Conservation (phyloP, 2,329 filamentous ascomycete genomes). For the Nothophoma quercina region DNA sequence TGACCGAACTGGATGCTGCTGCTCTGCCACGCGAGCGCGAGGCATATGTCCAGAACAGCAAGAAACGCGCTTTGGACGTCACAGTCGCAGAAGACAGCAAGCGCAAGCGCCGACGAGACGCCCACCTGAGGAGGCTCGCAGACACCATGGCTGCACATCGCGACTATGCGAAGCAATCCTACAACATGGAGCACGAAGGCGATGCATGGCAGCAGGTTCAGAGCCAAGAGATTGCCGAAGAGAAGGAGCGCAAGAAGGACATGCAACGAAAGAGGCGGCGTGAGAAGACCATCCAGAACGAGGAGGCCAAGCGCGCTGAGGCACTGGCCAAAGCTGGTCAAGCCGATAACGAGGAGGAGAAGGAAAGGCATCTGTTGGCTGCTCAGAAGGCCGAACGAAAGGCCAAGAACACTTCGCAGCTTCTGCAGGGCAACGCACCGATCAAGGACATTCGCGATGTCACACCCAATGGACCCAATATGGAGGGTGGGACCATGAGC, state of each 20-base stretch:
- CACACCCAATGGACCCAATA: constrained; percentile 76
- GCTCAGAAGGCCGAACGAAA: constrained; percentile 93
- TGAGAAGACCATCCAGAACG: constrained; percentile 92
- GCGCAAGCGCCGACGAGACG: constrained; percentile 67
- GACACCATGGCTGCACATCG: constrained; percentile 72
- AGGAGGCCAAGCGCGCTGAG: constrained; percentile 81
- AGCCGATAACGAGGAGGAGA: constrained; percentile 82
- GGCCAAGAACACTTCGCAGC: constrained; percentile 86
- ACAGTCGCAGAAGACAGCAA: constrained; percentile 68
- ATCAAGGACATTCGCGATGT: constrained; percentile 76
- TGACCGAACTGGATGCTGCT: constrained; percentile 64
- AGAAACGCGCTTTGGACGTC: constrained; percentile 75
- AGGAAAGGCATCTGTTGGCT: constrained; percentile 80
- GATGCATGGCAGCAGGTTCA: constrained; percentile 87
- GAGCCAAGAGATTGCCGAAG: constrained; percentile 86
- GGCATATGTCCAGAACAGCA: constrained; percentile 61
- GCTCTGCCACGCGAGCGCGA: constrained; percentile 61
- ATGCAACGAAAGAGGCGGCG: constrained; percentile 97
- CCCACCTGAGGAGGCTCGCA: constrained; percentile 64
- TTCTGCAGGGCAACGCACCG: constrained; percentile 81
- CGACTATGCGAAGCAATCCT: constrained; percentile 76
- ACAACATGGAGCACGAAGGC: constrained; percentile 77
- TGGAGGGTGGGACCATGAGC: constrained; percentile 85
- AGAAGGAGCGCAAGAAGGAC: constrained; percentile 99
- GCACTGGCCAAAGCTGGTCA: constrained; percentile 79